Percentiles rank a stretch among this genome's conserved stretches.
Evolutionary conservation across 2,329 filamentous ascomycete species (phyloP).

Genomic region (Diaporthe vexans): DNA sequence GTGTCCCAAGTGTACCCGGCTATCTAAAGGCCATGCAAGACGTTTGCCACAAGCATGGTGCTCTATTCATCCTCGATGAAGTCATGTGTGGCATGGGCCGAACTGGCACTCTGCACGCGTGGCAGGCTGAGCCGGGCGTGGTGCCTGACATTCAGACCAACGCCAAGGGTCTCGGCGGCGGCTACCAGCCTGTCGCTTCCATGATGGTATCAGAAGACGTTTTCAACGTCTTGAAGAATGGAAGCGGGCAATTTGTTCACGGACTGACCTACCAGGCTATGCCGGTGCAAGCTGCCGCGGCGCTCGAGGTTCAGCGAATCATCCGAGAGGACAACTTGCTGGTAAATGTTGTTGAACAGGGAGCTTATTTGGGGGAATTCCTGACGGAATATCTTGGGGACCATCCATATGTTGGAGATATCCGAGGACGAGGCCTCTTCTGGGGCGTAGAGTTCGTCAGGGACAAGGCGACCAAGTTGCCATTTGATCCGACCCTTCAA

Average conservation of each 20-base stretch:
- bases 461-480: background rate
- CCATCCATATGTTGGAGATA: background rate
- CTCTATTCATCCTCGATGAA: background rate
- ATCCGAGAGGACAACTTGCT: background rate
- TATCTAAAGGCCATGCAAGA: background rate
- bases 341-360: background rate
- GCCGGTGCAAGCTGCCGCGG: background rate
- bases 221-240: background rate
- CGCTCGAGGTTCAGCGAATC: background rate
- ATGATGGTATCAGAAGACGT: background rate
- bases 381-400: background rate
- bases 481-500: background rate
- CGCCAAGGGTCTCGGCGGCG: background rate
- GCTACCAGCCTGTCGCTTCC: background rate
- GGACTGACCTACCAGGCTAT: constrained; percentile 1
- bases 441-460: background rate
- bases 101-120: background rate
- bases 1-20: background rate
- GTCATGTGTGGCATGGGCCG: background rate
- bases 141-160: background rate
- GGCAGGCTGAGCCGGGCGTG: background rate
- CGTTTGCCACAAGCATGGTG: background rate
- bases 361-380: background rate
- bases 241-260: background rate
- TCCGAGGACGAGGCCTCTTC: background rate